Evolutionary conservation across 345 rosid species (phyloP).

Genomic region (Salix suchowensis): DNA sequence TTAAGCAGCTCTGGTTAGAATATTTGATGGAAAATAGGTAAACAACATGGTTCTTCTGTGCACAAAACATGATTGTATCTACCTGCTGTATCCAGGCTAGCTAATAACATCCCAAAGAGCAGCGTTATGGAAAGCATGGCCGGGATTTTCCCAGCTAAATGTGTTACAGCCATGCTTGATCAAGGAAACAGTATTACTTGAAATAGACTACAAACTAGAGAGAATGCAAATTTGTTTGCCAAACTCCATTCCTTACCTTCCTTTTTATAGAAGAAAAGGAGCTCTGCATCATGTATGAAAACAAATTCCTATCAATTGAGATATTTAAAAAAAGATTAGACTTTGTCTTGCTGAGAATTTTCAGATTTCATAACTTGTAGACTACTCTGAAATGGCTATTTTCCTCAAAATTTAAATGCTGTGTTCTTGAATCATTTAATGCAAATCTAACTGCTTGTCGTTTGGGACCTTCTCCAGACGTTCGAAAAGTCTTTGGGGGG

Average conservation of each 20-base stretch:
- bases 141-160: neutral
- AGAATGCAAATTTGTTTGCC: neutral
- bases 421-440: neutral
- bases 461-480: neutral
- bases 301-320: too few relatives aligned
- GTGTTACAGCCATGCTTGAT: neutral
- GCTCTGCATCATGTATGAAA: too few relatives aligned
- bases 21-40: neutral
- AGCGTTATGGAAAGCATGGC: slow-evolving; percentile 1
- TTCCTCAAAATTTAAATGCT: neutral
- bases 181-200: neutral
- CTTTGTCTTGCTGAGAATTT: neutral
- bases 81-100: slow-evolving; percentile 20
- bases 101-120: slow-evolving; percentile 8
- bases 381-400: neutral
- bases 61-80: neutral
- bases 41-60: too few relatives aligned
- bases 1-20: neutral
- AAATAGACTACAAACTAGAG: neutral
- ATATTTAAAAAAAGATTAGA: neutral
- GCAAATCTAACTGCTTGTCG: neutral
- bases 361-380: neutral
- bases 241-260: neutral
- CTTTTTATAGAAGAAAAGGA: neutral
- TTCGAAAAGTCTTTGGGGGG: neutral